These are phyloP conservation scores for Bjerkandera adusta DNA, from an alignment of 1,284 basidiomycete genomes.

Conservation along the genomic window DNA sequence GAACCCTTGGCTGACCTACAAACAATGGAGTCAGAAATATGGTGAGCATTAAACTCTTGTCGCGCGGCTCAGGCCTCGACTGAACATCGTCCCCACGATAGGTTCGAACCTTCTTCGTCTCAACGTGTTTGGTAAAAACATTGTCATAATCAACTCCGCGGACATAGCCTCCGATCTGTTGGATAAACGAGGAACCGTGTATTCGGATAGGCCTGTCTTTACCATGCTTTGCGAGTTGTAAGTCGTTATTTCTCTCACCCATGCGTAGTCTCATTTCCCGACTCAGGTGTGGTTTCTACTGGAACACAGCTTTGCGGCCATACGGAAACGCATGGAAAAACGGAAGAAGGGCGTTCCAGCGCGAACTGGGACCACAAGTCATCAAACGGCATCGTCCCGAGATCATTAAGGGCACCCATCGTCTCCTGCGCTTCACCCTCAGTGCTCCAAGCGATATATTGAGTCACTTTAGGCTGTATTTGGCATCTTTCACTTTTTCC, in stretches of 20 bases:
- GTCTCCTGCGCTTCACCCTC: neutral
- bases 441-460: no score
- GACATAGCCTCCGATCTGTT: constrained; percentile 3
- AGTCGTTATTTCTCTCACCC: neutral
- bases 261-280: neutral
- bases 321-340: constrained; percentile 41
- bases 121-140: constrained; percentile 1
- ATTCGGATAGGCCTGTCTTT: constrained; percentile 1
- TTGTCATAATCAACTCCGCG: neutral
- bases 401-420: neutral
- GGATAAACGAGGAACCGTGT: constrained; percentile 9
- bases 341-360: constrained; percentile 34
- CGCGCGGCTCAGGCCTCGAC: no score
- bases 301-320: constrained; percentile 31
- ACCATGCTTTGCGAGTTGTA: neutral
- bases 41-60: no score
- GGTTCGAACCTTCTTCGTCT: neutral
- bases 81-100: no score
- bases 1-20: constrained; percentile 10
- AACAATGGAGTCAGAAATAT: constrained; percentile 11
- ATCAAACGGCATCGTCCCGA: neutral
- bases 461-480: no score
- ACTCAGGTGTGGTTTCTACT: constrained; percentile 21
- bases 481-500: no score
- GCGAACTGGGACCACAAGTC: neutral